phyloP scores from a whole-genome alignment of 2,329 filamentous ascomycete genomes.

The Sporothrix protearum region DNA sequence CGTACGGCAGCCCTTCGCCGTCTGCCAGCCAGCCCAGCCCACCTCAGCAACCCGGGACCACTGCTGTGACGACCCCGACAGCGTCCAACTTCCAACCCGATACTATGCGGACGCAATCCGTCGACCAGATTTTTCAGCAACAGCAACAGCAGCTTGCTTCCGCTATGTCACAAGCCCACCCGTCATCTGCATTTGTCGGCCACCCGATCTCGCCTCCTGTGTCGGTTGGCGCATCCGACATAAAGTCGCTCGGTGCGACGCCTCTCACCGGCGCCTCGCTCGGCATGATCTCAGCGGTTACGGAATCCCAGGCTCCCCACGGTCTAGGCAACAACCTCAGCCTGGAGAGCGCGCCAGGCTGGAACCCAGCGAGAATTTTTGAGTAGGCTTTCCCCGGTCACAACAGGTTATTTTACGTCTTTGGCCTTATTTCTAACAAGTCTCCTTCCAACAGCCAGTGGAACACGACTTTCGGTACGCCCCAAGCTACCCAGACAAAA shows the following conservation, averaged over 20 bases:
- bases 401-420: not conserved
- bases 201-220: constrained; percentile 79
- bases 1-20: constrained; percentile 73
- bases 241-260: constrained; percentile 71
- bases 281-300: constrained; percentile 62
- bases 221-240: constrained; percentile 67
- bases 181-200: constrained; percentile 5
- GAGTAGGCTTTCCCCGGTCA: constrained; percentile 63
- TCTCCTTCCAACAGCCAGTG: constrained; percentile 66
- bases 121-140: constrained; percentile 45
- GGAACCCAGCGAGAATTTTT: constrained; percentile 87
- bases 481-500: constrained; percentile 45
- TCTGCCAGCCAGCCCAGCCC: constrained; percentile 32
- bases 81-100: constrained; percentile 50
- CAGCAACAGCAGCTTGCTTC: constrained; percentile 47
- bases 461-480: constrained; percentile 88
- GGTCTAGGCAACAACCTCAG: constrained; percentile 50
- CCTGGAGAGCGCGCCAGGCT: constrained; percentile 61
- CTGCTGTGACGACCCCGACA: constrained; percentile 33
- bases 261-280: constrained; percentile 64
- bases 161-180: constrained; percentile 52
- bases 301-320: constrained; percentile 50
- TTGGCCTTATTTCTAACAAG: not conserved
- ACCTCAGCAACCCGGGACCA: constrained; percentile 16
- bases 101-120: constrained; percentile 45